Evolutionary conservation across 2,329 filamentous ascomycete species (phyloP).

Genomic region (Pyricularia pennisetigena): DNA sequence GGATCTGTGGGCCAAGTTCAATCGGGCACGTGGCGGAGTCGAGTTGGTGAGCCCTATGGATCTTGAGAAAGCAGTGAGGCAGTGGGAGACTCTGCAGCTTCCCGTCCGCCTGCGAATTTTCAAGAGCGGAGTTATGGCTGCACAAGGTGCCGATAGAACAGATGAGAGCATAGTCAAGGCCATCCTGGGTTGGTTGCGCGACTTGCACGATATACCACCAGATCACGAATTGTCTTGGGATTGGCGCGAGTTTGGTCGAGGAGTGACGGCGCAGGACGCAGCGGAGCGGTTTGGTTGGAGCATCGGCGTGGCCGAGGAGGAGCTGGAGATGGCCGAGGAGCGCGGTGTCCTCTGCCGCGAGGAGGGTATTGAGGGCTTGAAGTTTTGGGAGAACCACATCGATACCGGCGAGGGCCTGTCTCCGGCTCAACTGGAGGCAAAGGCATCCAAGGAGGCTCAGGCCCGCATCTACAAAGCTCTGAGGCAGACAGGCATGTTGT

Average conservation of each 20-base stretch:
- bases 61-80: constrained; percentile 77
- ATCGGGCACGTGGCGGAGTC: constrained; percentile 83
- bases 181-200: constrained; percentile 66
- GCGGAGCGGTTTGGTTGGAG: constrained; percentile 95
- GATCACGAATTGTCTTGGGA: constrained; percentile 63
- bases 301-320: constrained; percentile 88
- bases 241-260: constrained; percentile 67
- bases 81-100: constrained; percentile 82
- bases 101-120: constrained; percentile 83
- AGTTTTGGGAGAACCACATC: constrained; percentile 83
- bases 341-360: constrained; percentile 80
- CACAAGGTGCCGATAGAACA: constrained; percentile 78
- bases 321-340: constrained; percentile 96
- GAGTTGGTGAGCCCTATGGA: constrained; percentile 88
- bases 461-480: constrained; percentile 34
- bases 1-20: constrained; percentile 91
- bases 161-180: constrained; percentile 81
- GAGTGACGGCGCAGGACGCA: constrained; percentile 81
- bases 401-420: constrained; percentile 30
- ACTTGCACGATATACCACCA: constrained; percentile 57
- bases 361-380: constrained; percentile 80
- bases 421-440: constrained; percentile 11
- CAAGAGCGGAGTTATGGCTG: constrained; percentile 88
- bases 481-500: constrained; percentile 30
- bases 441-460: constrained; percentile 21